Base-by-base conservation (phyloP, 192 early-diverging fungal species). In the Kickxella alabastrina region DNA sequence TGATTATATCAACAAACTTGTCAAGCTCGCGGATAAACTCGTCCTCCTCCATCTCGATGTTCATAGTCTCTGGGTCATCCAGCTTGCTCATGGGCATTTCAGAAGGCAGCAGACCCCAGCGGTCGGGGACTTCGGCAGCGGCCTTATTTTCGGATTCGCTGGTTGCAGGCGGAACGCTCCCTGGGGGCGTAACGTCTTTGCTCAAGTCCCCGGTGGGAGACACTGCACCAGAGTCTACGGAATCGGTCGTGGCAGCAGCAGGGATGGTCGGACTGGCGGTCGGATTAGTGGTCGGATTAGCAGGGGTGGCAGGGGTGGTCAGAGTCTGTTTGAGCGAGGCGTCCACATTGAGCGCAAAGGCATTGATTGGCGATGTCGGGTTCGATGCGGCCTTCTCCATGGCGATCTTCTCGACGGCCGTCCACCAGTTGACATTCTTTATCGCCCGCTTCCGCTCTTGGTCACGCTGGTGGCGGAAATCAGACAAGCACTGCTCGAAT, bases 401-500 rank as follows among this genome's bases (percentile, higher is more conserved):
- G 19, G 68, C 74, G 9, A 70, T 37, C 52, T 43, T 65, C 35
- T 95, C 92, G 35, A 97, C 66, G 57, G 77, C 80, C 21, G 79
- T 64, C 93, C 91, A 99, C 48, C 82, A 70, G 26, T 87, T 83
- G 36, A 91, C 83, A 47, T 85, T 83, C 46, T 94, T 85, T 60
- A 86, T 84, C 48, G 85, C 79, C 57, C 84, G 86, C 66, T 86
- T 87, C 22, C 87, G 83, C 69, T 97, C 92, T 15, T 85, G 61
- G 76, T 95, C 88, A 18, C 92, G 85, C 53, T 85, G 85, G 35
- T 85, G 84, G 65, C 93, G 94, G 83, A 89, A 97, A 53, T 97
- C 85, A 52, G 85, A 82, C 10, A 93, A 86, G 74, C 93, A 99
- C 54, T 93, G 85, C 66, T 99, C 94, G 83, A 98, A 99, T 41